Conservation (phyloP, 139 green algal genomes). For the Medakamo hakoo region DNA sequence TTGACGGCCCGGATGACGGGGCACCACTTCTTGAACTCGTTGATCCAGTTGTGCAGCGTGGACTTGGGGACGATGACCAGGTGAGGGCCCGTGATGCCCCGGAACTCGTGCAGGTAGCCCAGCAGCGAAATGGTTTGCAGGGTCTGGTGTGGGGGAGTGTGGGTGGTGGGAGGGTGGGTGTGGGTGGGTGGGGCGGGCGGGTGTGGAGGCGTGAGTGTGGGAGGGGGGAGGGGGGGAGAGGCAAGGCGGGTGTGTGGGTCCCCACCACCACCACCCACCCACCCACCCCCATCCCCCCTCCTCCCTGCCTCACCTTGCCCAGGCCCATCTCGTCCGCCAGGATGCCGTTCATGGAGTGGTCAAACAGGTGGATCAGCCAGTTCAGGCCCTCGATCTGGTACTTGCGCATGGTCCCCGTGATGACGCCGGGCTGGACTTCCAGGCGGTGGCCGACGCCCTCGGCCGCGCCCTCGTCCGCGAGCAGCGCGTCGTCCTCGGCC, state of each 20-base stretch:
- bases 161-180: background rate
- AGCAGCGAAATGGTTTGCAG: constrained; percentile 96
- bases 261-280: background rate
- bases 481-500: constrained; percentile 81
- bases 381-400: constrained; percentile 98
- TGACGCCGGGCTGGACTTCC: constrained; percentile 60
- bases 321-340: constrained; percentile 99
- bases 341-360: constrained; percentile 99
- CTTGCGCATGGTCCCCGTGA: constrained; percentile 87
- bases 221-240: background rate
- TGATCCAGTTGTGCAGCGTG: constrained; percentile 97
- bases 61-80: constrained; percentile 97
- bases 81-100: constrained; percentile 89
- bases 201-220: too few relatives aligned
- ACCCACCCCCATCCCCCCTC: background rate
- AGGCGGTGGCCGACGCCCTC: constrained; percentile 52
- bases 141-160: constrained; percentile 85
- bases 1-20: constrained; percentile 76
- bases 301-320: constrained; percentile 1
- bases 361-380: constrained; percentile 98
- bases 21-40: constrained; percentile 93
- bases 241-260: background rate
- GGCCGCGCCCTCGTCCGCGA: constrained; percentile 70
- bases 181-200: background rate
- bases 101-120: constrained; percentile 89